Conservation (phyloP, 169 alveolate species). For the Plasmodium gaboni region DNA sequence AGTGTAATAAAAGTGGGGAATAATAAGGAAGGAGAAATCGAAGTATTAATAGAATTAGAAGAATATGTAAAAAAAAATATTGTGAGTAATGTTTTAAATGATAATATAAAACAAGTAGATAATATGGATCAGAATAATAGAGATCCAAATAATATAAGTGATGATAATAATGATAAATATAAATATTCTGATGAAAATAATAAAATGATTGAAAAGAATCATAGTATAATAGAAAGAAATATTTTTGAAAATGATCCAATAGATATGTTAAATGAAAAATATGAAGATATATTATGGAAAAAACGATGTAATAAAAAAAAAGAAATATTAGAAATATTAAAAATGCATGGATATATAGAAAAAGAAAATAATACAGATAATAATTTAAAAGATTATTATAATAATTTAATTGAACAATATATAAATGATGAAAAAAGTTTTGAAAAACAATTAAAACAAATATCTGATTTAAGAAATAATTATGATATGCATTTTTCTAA, state of each 20-base stretch:
- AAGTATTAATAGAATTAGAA: constrained; percentile 17
- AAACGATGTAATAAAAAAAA: constrained; percentile 62
- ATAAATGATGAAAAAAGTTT: constrained; percentile 49
- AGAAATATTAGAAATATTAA: constrained; percentile 43
- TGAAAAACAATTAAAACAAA: constrained; percentile 44
- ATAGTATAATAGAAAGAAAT: background rate
- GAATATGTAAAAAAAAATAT: background rate
- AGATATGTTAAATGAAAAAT: constrained; percentile 20
- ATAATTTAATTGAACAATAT: constrained; percentile 53
- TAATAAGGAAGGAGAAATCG: constrained; percentile 32
- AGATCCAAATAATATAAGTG: no score
- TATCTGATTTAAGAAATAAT: constrained; percentile 50
- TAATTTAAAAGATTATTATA: constrained; percentile 32
- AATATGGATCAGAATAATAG: background rate
- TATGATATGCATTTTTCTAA: constrained; percentile 70
- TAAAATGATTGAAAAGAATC: background rate
- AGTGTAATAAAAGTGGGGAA: background rate
- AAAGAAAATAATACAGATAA: constrained; percentile 48
- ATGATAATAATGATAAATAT: no score
- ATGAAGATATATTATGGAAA: constrained; percentile 64
- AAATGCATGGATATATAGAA: constrained; percentile 26
- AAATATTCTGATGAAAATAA: no score
- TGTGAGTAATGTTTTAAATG: background rate
- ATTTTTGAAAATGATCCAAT: background rate
- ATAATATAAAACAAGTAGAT: background rate